A percentile compares a stretch with the other conserved stretches of the same genome.
Conservation (phyloP, 2,329 filamentous ascomycete species). For the Aspergillus fructus region DNA sequence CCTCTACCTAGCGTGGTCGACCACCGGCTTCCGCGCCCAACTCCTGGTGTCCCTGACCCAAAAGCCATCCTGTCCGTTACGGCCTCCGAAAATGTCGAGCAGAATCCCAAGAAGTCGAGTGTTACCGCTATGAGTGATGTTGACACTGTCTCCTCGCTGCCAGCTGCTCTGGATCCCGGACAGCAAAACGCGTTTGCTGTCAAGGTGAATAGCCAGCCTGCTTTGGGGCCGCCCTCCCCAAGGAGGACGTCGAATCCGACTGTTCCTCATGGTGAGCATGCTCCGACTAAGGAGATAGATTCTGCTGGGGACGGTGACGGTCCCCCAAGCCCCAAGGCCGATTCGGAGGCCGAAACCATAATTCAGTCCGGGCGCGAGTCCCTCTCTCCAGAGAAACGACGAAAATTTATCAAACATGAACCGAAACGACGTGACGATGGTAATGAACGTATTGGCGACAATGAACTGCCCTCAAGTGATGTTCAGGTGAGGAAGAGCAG, state of each 20-base stretch:
- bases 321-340: constrained; percentile 40
- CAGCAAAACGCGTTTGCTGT: constrained; percentile 31
- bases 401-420: constrained; percentile 41
- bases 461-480: constrained; percentile 23
- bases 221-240: constrained; percentile 25
- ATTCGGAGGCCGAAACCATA: constrained; percentile 51
- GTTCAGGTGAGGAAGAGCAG: constrained; percentile 31
- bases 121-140: constrained; percentile 51
- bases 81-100: constrained; percentile 47
- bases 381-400: constrained; percentile 48
- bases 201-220: constrained; percentile 29
- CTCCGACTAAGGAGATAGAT: constrained; percentile 26
- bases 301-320: constrained; percentile 34
- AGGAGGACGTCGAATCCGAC: constrained; percentile 20
- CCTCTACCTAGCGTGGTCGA: constrained; percentile 24
- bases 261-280: constrained; percentile 22
- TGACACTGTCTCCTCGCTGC: constrained; percentile 40
- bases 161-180: constrained; percentile 38
- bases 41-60: constrained; percentile 34
- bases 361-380: constrained; percentile 49
- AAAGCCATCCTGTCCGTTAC: constrained; percentile 33
- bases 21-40: constrained; percentile 34
- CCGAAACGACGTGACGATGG: constrained; percentile 33
- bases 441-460: constrained; percentile 20
- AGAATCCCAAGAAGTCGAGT: constrained; percentile 38